phyloP scores from a whole-genome alignment of 306 rosid species.

The Morella rubra region DNA sequence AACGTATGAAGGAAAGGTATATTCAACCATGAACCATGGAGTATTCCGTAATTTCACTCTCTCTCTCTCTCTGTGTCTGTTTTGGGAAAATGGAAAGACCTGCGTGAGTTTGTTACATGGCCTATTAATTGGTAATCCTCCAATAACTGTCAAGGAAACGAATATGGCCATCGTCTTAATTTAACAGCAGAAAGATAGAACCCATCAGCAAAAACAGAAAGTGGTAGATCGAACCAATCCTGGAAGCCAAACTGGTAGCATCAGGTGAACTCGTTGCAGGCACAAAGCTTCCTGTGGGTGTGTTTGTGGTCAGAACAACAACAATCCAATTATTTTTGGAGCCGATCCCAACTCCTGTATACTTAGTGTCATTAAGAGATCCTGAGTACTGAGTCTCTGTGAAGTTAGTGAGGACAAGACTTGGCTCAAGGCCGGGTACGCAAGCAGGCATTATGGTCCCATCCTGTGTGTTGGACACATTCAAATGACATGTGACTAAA shows the following conservation, averaged over 20 bases:
- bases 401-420: conserved; percentile 72
- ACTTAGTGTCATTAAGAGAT: conserved; percentile 68
- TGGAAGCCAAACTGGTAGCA: conserved; percentile 41
- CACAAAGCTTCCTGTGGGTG: conserved; percentile 69
- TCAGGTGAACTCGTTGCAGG: conserved; percentile 23
- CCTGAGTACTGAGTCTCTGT: conserved; percentile 71
- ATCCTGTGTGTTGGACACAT: conserved; percentile 73
- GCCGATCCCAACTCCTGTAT: conserved; percentile 70
- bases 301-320: conserved; percentile 66
- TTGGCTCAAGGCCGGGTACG: conserved; percentile 58
- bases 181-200: conserved; percentile 45
- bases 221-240: conserved; percentile 39
- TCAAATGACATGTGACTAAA: conserved; percentile 62
- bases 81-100: conserved; percentile 11
- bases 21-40: conserved; percentile 15
- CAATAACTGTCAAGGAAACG: conserved; percentile 23
- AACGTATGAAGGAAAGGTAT: conserved; percentile 19
- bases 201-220: conserved; percentile 46
- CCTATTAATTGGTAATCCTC: conserved; percentile 23
- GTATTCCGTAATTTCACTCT: conserved; percentile 11
- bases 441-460: conserved; percentile 80
- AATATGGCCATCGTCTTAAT: conserved; percentile 24
- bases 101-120: background rate
- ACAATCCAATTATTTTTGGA: conserved; percentile 79
- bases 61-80: background rate